Percentiles rank a stretch among this genome's conserved stretches.
Conservation (phyloP, 1,284 basidiomycete genomes). For the Xerocomus nothofagi region DNA sequence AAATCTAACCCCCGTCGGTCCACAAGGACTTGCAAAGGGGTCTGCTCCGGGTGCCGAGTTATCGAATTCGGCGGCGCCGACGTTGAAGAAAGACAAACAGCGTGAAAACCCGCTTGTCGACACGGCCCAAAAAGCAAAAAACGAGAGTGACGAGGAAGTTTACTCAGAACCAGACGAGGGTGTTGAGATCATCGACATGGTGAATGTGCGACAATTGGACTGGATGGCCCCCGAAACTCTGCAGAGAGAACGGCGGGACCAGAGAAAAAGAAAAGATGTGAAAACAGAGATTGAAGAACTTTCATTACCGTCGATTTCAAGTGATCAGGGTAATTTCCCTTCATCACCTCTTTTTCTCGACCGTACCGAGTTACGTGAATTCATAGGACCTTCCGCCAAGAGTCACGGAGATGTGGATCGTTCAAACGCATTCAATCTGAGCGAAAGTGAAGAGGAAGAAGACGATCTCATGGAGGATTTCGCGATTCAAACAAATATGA, state of each 20-base stretch:
- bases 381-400: constrained; percentile 35
- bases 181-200: constrained; percentile 87
- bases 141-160: constrained; percentile 57
- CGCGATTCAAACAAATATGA: constrained; percentile 41
- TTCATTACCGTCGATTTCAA: constrained; percentile 27
- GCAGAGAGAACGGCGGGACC: constrained; percentile 51
- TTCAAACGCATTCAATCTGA: constrained; percentile 76
- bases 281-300: constrained; percentile 50
- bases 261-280: constrained; percentile 41
- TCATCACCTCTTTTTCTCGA: background rate
- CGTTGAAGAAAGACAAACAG: constrained; percentile 42
- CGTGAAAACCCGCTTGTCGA: constrained; percentile 33
- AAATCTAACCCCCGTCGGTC: constrained; percentile 49
- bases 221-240: constrained; percentile 88
- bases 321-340: constrained; percentile 35
- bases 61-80: constrained; percentile 42
- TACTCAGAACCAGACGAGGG: constrained; percentile 91
- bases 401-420: constrained; percentile 52
- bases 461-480: constrained; percentile 85
- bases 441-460: constrained; percentile 85
- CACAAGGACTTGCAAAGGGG: constrained; percentile 37
- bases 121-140: constrained; percentile 29
- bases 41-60: constrained; percentile 50
- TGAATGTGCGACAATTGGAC: constrained; percentile 76
- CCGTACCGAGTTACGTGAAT: background rate